These are phyloP conservation scores for Umbelopsis sp. DNA, from an alignment of 371 early-diverging fungal species.

Conservation along the genomic window DNA sequence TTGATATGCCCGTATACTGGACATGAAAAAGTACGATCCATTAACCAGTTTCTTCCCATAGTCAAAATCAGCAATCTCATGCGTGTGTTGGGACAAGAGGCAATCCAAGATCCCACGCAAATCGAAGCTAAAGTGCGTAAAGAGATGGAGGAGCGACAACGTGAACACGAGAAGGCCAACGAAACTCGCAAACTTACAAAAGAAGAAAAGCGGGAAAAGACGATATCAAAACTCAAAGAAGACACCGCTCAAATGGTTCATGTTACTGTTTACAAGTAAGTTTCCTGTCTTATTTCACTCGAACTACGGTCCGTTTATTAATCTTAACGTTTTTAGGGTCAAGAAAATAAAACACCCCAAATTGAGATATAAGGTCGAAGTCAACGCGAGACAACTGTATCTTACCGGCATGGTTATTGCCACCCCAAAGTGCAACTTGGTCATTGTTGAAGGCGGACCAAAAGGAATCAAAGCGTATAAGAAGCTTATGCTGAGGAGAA, in stretches of 20 bases:
- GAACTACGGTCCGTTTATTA: neutral
- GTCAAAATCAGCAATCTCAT: slow-evolving; percentile 93
- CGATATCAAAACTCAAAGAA: slow-evolving; percentile 67
- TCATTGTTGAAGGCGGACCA: slow-evolving; percentile 94
- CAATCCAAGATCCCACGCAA: slow-evolving; percentile 92
- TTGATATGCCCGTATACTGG: too few species aligned
- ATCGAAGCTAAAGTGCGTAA: slow-evolving; percentile 87
- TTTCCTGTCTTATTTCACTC: slow-evolving; percentile 1
- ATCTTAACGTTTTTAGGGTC: slow-evolving; percentile 49
- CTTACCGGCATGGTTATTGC: slow-evolving; percentile 85
- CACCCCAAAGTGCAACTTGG: slow-evolving; percentile 73
- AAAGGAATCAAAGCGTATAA: slow-evolving; percentile 91
- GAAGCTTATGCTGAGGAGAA: slow-evolving; percentile 93
- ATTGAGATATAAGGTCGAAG: slow-evolving; percentile 86
- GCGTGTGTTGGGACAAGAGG: slow-evolving; percentile 89
- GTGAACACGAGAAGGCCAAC: slow-evolving; percentile 81
- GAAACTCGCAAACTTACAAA: slow-evolving; percentile 84
- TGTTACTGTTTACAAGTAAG: slow-evolving; percentile 85
- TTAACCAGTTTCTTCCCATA: slow-evolving; percentile 14
- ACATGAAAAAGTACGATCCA: neutral
- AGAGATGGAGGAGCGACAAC: slow-evolving; percentile 84
- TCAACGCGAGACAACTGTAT: slow-evolving; percentile 83
- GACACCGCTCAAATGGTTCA: slow-evolving; percentile 61
- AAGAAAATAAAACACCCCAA: slow-evolving; percentile 77
- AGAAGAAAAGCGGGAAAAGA: slow-evolving; percentile 85